Base-by-base conservation (phyloP, 192 early-diverging fungal genomes). In the Spizellomyces punctatus region DNA sequence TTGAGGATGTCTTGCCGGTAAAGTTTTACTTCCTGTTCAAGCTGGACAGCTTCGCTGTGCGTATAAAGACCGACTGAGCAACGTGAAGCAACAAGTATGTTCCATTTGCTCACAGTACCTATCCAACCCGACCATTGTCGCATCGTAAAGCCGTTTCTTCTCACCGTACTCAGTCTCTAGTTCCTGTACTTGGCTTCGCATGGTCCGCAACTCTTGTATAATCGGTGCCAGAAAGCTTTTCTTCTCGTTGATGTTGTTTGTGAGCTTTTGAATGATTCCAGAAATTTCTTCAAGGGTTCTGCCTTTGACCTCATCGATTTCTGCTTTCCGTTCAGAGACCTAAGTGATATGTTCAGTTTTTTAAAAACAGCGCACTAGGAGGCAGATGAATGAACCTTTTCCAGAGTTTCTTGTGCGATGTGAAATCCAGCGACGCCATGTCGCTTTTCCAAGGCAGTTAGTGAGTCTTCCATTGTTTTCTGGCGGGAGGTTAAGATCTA, bases 271-370 rank as follows among this genome's bases (percentile, higher is more conserved):
- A 12, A 89, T 80, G 57, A 89, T 84, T 3, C 66, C 72, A 19
- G 81, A 79, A 10, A 89, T 83, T 59, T 89, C 84, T 19, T 83
- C 61, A 58, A 89, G 58, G 8, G 83, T 84, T 19, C 73, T 69
- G 5, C 83, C 85, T 77, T 89, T 89, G 22, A 76, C 78, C 58
- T 82, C 77, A 62, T 89, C 87, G 58, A 88, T 52, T 55, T 89
- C 83, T 47, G 77, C 75, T 62, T 89, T 89, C 43, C 74, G 57
- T 63, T 88, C 87, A 9, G 87, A 89, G 12, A 87, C 83, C 27
- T 36, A 36, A 2, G 27, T 36, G 27, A 67, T 69, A 27, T 19
- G 16, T 36, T 36, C 27, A 36, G 27, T 36, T 36, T 36, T 36
- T 36, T 36, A 36, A 36, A 36, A 36, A 36, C 27, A 36, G 27